Base-by-base conservation (phyloP, 1,139 yeast genomes). In the Ogataea hybrid region DNA sequence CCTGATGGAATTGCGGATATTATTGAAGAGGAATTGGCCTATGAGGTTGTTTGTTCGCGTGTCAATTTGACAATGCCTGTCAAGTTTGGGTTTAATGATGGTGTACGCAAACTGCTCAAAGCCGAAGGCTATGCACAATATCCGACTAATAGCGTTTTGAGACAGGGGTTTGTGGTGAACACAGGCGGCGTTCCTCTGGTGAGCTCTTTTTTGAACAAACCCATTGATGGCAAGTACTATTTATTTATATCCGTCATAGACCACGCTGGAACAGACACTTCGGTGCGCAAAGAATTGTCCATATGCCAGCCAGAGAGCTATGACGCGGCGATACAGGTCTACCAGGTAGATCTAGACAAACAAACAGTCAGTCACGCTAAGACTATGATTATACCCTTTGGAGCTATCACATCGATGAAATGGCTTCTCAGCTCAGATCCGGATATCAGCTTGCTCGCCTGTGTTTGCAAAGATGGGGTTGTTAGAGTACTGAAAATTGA, bases 381-480 rank as follows among this genome's bases (percentile, higher is more conserved):
- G 58, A 57, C 70, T 39, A 34, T 73, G 49, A 44, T 70, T 45
- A 64, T 78, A 65, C 44, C 63, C 3, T 69, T 71, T 55, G 95
- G 95, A 2, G 76, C 76, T 2, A 67, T 77, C 2, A 63, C 73
- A 48, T 66, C 72, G 39, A 53, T 85, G 44, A 67, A 69, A 37
- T 81, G 87, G 85, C 67, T 61, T 1, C 44, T 58, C 16, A 51
- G 63, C 6, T 42, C 56, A 5, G 58, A 54, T 8, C 52, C 54
- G 0, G 46, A 65, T 2, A 65, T 81, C 8, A 73, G 77, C 4
- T 59, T 77, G 0, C 53, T 84, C 12, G 75, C 75, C 1, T 81
- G 80, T 12, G 68, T 73, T 0, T 81, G 77, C 51, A 79, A 79
- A 32, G 87, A 83, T 58, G 95, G 95, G 0, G 61, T 68, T 4